Base-by-base conservation (phyloP, 1,139 yeast species). In the Candida sp. region DNA sequence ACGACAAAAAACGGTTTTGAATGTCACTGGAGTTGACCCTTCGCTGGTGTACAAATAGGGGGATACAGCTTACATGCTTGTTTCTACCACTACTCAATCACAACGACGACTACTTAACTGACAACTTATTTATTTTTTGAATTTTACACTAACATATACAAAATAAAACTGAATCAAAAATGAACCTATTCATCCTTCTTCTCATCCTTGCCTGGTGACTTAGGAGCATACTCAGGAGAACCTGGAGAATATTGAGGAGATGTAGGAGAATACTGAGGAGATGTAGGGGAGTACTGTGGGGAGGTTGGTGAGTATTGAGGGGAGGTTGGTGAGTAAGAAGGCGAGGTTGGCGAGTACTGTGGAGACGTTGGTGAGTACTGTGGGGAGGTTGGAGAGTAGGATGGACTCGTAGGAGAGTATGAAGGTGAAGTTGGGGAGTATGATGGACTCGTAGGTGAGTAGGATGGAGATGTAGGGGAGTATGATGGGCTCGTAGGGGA, bases 341-440 rank as follows among this genome's bases (percentile, higher is more conserved):
- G 76, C 55, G 72, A 65, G 1, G 78, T 72, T 51, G 77, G 77
- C 1, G 76, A 70, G 64, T 89, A 90, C 1, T 78, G 62, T 60
- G 96, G 96, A 0, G 91, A 84, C 0, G 96, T 87, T 46, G 96
- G 93, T 1, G 85, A 76, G 63, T 86, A 87, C 3, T 75, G 63
- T 61, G 96, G 96, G 0, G 90, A 84, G 0, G 94, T 86, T 52
- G 93, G 90, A 0, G 88, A 77, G 65, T 86, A 90, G 1, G 80
- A 74, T 59, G 96, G 96, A 0, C 91, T 84, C 0, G 83, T 4
- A 51, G 97, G 96, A 0, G 87, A 78, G 68, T 88, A 90, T 1
- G 75, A 63, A 55, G 96, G 96, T 1, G 90, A 84, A 0, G 94
- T 87, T 53, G 94, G 94, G 0, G 85, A 75, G 66, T 85, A 85